Conservation (phyloP, 2,329 filamentous ascomycete species). For the Paraconiothyrium sp. region DNA sequence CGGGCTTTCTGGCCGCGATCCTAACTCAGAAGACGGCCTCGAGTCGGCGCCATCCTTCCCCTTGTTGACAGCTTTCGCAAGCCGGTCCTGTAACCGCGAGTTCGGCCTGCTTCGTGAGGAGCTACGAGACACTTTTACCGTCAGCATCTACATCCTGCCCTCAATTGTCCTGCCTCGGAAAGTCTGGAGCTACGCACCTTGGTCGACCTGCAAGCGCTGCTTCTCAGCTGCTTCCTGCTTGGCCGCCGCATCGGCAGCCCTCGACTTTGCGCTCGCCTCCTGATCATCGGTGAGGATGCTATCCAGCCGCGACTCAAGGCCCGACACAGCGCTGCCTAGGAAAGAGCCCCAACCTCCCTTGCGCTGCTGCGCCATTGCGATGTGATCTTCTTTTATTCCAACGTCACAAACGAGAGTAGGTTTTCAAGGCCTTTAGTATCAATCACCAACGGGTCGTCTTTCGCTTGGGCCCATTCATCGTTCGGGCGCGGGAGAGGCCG, state of each 20-base stretch:
- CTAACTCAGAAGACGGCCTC: constrained; percentile 59
- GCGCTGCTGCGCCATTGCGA: constrained; percentile 43
- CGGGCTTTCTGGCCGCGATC: constrained; percentile 65
- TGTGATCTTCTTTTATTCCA: constrained; percentile 12
- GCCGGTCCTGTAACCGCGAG: constrained; percentile 85
- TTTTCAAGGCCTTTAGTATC: constrained; percentile 26
- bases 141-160: constrained; percentile 28
- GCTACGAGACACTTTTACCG: constrained; percentile 65
- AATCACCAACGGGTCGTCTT: constrained; percentile 43
- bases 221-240: constrained; percentile 43
- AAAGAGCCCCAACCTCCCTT: constrained; percentile 35
- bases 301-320: constrained; percentile 92
- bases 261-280: constrained; percentile 58
- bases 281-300: constrained; percentile 87
- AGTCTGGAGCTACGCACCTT: constrained; percentile 36
- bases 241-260: constrained; percentile 49
- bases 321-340: constrained; percentile 82
- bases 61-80: constrained; percentile 86
- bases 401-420: constrained; percentile 5
- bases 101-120: constrained; percentile 74
- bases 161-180: neutral
- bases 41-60: constrained; percentile 65
- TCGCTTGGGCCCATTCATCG: constrained; percentile 43
- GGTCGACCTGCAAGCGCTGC: constrained; percentile 40
- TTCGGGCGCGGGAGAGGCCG: constrained; percentile 41